Conservation (phyloP, 2,329 filamentous ascomycete species). For the Talaromyces sp. region DNA sequence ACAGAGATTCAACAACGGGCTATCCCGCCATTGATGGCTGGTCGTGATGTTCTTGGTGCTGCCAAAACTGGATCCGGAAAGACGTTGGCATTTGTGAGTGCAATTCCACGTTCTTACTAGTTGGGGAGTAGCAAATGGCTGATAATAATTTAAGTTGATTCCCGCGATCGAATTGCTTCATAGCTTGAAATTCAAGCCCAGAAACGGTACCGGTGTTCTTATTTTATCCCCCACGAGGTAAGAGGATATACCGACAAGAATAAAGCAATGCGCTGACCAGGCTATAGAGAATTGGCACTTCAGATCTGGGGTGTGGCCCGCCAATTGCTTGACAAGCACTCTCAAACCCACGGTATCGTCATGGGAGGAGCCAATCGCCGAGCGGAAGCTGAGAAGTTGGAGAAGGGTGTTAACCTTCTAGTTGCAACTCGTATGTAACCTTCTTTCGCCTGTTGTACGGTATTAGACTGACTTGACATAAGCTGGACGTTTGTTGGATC, state of each 20-base stretch:
- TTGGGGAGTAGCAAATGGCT: neutral
- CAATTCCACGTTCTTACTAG: neutral
- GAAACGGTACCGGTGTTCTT: constrained; percentile 79
- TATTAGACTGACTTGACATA: constrained; percentile 32
- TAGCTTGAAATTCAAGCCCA: constrained; percentile 56
- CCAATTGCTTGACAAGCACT: constrained; percentile 89
- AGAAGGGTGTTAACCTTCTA: constrained; percentile 89
- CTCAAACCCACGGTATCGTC: constrained; percentile 91
- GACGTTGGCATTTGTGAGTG: constrained; percentile 69
- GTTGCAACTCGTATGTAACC: constrained; percentile 64
- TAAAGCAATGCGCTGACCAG: neutral
- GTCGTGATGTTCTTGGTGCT: constrained; percentile 87
- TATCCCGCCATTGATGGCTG: constrained; percentile 87
- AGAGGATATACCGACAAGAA: neutral
- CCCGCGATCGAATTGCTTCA: constrained; percentile 77
- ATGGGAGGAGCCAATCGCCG: constrained; percentile 91
- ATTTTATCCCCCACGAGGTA: constrained; percentile 75
- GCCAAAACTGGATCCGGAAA: constrained; percentile 94
- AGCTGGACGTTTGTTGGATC: constrained; percentile 82
- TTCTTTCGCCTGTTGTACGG: neutral
- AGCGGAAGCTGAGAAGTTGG: constrained; percentile 89
- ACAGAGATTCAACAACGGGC: constrained; percentile 93
- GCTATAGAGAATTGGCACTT: constrained; percentile 73
- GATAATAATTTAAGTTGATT: constrained; percentile 50
- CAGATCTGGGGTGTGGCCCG: constrained; percentile 95